Evolutionary conservation across 352 stramenopile genomes (phyloP).

Genomic region (Pythium folliculosum): DNA sequence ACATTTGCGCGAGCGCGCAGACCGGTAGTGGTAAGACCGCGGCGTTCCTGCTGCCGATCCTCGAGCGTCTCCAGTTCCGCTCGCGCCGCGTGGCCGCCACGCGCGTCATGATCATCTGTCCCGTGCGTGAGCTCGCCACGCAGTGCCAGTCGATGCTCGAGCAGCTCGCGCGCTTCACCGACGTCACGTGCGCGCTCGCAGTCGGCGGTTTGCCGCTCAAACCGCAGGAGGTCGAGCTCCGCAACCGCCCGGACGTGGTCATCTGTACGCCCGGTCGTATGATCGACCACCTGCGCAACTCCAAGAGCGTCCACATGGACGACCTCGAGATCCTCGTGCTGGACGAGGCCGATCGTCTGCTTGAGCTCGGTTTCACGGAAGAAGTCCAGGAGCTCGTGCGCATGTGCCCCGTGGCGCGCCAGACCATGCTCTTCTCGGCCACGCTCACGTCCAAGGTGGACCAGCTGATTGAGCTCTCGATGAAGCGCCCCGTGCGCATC

Average conservation of each 20-base stretch:
- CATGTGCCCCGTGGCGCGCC: slow-evolving; percentile 92
- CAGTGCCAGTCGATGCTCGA: slow-evolving; percentile 96
- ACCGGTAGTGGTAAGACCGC: slow-evolving; percentile 98
- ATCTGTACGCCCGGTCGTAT: slow-evolving; percentile 98
- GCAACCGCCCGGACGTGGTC: slow-evolving; percentile 95
- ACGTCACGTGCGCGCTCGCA: slow-evolving; percentile 92
- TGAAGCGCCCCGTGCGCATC: slow-evolving; percentile 97
- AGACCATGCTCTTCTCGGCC: slow-evolving; percentile 99
- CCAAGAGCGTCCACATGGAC: slow-evolving; percentile 95
- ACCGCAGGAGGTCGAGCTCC: slow-evolving; percentile 95
- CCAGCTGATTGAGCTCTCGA: slow-evolving; percentile 95
- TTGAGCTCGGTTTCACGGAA: slow-evolving; percentile 98
- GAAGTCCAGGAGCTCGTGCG: slow-evolving; percentile 97
- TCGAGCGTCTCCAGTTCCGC: slow-evolving; percentile 96
- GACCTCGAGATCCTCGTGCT: slow-evolving; percentile 97
- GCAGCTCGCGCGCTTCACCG: slow-evolving; percentile 95
- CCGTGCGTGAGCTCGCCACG: slow-evolving; percentile 96
- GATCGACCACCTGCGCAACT: slow-evolving; percentile 98
- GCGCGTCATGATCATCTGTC: slow-evolving; percentile 96
- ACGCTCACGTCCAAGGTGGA: slow-evolving; percentile 98
- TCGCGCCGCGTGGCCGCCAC: slow-evolving; percentile 86
- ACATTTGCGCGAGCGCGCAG: slow-evolving; percentile 97
- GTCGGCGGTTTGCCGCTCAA: slow-evolving; percentile 92
- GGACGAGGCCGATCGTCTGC: slow-evolving; percentile 93
- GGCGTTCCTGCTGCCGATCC: slow-evolving; percentile 96